A percentile compares a stretch with the other conserved stretches of the same genome.
Conservation (phyloP, 1,284 basidiomycete genomes). For the Sutorius eximius region DNA sequence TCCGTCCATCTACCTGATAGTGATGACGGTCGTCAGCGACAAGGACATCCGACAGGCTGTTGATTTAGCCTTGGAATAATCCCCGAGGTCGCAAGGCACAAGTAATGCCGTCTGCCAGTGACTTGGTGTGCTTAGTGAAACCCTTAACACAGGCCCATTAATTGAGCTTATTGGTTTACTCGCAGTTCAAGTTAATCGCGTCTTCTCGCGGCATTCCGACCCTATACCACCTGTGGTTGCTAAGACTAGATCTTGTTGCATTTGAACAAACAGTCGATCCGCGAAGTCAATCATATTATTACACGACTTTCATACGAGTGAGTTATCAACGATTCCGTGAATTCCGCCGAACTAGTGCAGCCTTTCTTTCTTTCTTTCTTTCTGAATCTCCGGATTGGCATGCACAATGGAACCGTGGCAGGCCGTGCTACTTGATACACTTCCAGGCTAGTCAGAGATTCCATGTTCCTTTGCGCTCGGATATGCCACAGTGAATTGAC, state of each 20-base stretch:
- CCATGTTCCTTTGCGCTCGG: background rate
- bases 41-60: too few species aligned
- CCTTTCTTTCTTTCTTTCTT: too few species aligned
- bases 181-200: background rate
- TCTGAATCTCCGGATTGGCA: conserved; percentile 3
- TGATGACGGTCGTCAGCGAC: too few species aligned
- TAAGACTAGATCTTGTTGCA: background rate
- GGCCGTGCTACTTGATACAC: background rate
- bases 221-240: background rate
- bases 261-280: background rate
- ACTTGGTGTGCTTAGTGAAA: background rate
- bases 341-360: too few species aligned
- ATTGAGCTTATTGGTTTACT: background rate
- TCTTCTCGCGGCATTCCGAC: background rate
- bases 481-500: background rate
- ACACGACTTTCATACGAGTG: background rate
- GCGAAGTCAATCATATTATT: background rate
- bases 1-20: too few species aligned
- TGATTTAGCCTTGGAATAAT: too few species aligned
- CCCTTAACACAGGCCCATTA: background rate
- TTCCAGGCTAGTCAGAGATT: background rate
- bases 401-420: conserved; percentile 12
- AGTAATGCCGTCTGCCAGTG: background rate
- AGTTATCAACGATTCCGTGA: background rate
- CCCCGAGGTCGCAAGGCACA: too few species aligned